Conservation (phyloP, 148 eudicot species). For the Vaccinium macrocarpon region DNA sequence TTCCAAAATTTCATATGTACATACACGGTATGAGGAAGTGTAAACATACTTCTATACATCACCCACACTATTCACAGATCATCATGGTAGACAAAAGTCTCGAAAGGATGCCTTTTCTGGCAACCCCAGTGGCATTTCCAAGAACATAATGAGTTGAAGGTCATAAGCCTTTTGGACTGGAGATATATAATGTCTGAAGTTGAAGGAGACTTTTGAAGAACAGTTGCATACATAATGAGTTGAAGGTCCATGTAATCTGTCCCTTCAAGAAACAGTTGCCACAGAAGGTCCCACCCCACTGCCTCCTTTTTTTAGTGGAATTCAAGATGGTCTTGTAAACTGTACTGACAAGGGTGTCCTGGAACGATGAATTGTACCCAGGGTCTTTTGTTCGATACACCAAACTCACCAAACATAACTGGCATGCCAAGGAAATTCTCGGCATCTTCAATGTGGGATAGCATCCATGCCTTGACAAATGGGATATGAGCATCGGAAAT, state of each 20-base stretch:
- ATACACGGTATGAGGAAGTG: neutral
- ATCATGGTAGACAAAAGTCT: conserved; percentile 13
- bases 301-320: conserved; percentile 72
- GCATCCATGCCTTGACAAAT: conserved; percentile 73
- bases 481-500: conserved; percentile 46
- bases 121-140: conserved; percentile 72
- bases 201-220: conserved; percentile 52
- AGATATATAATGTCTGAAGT: conserved; percentile 54
- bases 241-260: conserved; percentile 73
- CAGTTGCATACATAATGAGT: conserved; percentile 60
- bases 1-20: neutral
- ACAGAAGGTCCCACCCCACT: conserved; percentile 73
- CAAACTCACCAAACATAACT: conserved; percentile 55
- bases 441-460: conserved; percentile 80
- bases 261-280: conserved; percentile 80
- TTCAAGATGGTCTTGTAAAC: conserved; percentile 49
- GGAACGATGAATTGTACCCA: conserved; percentile 57
- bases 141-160: conserved; percentile 48
- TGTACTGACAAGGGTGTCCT: conserved; percentile 41
- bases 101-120: conserved; percentile 40
- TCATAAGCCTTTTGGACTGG: conserved; percentile 49
- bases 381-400: conserved; percentile 58
- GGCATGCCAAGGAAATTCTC: conserved; percentile 66
- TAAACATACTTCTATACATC: conserved; percentile 29
- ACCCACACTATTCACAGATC: conserved; percentile 24